A percentile compares a stretch with the other conserved stretches of the same genome.
Evolutionary conservation across 768 basidiomycete species (phyloP).

Genomic region (Phylloporus sp.): DNA sequence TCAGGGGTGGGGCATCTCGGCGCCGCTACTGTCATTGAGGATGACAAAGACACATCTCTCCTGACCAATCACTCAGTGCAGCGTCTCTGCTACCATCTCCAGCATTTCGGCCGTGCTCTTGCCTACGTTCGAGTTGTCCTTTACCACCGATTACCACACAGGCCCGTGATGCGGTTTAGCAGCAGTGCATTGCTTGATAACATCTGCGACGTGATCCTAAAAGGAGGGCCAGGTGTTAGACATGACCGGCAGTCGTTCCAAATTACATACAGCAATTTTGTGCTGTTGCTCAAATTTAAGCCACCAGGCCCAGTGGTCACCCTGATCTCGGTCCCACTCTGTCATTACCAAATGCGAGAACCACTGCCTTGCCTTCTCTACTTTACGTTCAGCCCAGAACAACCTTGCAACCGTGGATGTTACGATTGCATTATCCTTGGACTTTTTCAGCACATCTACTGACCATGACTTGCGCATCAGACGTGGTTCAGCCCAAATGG

Average conservation of each 20-base stretch:
- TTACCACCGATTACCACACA: constrained; percentile 80
- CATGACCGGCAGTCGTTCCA: neutral
- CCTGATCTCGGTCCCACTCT: constrained; percentile 52
- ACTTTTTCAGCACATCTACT: constrained; percentile 92
- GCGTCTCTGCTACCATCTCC: constrained; percentile 55
- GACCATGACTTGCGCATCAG: constrained; percentile 84
- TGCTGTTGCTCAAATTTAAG: constrained; percentile 92
- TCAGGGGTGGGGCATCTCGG: too few species aligned
- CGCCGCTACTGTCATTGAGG: too few species aligned
- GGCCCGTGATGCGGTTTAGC: constrained; percentile 86
- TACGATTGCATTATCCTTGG: constrained; percentile 80
- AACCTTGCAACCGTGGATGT: constrained; percentile 89
- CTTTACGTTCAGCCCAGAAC: constrained; percentile 93
- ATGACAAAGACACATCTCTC: too few species aligned
- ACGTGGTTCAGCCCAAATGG: constrained; percentile 88
- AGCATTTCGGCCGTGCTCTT: constrained; percentile 66
- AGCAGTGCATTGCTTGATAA: constrained; percentile 61
- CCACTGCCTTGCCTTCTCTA: constrained; percentile 95
- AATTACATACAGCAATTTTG: constrained; percentile 54
- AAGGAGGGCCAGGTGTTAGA: neutral
- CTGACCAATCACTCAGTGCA: too few species aligned
- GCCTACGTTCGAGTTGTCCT: constrained; percentile 71
- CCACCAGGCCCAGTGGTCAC: constrained; percentile 98
- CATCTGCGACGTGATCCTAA: constrained; percentile 64
- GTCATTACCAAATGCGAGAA: constrained; percentile 77